Conservation (phyloP, 2,329 filamentous ascomycete genomes). For the Penicillium sp. region DNA sequence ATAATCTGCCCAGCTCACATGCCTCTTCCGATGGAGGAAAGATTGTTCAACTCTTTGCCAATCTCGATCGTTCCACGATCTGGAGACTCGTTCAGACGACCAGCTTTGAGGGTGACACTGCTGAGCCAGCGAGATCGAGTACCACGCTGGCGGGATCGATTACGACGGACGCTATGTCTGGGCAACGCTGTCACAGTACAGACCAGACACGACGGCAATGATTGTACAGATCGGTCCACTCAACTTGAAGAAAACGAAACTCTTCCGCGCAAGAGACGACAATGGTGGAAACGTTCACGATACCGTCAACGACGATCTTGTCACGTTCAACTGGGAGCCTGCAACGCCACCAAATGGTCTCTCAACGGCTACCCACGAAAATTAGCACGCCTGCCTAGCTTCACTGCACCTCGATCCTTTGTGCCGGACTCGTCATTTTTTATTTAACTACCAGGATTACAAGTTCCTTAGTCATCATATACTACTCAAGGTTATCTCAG, state of each 20-base stretch:
- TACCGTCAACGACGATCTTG: conserved; percentile 33
- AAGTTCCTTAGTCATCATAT: conserved; percentile 49
- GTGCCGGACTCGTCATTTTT: conserved; percentile 45
- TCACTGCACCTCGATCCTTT: conserved; percentile 22
- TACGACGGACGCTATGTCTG: conserved; percentile 51
- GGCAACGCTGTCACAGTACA: conserved; percentile 49
- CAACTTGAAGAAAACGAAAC: conserved; percentile 33
- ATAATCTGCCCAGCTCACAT: conserved; percentile 24
- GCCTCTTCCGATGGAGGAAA: conserved; percentile 20
- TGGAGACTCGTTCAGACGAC: conserved; percentile 47
- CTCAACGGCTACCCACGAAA: conserved; percentile 34
- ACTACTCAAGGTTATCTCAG: conserved; percentile 27
- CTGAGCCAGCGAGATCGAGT: conserved; percentile 47
- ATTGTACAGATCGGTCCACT: conserved; percentile 42
- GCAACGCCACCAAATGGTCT: conserved; percentile 36
- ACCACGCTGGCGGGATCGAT: conserved; percentile 52
- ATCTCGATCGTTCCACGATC: conserved; percentile 44
- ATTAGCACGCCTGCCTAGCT: conserved; percentile 18
- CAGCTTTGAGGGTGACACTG: conserved; percentile 46
- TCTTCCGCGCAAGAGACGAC: conserved; percentile 45
- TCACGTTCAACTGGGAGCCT: conserved; percentile 49
- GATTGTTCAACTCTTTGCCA: conserved; percentile 44
- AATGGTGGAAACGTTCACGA: conserved; percentile 51
- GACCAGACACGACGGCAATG: conserved; percentile 49
- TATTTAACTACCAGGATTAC: conserved; percentile 54